These are phyloP conservation scores for Globisporangium yorkense DNA, from an alignment of 352 stramenopile genomes.

Conservation along the genomic window DNA sequence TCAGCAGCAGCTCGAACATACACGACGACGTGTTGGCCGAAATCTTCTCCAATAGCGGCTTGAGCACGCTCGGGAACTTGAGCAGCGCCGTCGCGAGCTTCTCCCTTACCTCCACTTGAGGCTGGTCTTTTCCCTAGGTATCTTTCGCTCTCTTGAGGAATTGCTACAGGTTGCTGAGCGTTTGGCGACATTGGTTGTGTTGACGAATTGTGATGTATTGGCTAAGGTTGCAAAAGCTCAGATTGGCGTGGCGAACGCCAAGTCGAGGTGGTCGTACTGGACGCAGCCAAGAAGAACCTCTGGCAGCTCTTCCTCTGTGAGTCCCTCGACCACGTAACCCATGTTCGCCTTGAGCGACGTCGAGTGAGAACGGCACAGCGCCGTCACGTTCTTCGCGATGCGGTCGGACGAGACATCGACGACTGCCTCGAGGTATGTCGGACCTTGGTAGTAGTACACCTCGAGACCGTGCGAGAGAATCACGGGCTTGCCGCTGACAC, in stretches of 20 bases:
- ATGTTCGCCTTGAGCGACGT: constrained; percentile 70
- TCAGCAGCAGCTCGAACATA: constrained; percentile 17
- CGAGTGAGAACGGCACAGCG: constrained; percentile 63
- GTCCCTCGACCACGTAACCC: constrained; percentile 75
- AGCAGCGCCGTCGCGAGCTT: constrained; percentile 51
- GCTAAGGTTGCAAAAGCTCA: background rate
- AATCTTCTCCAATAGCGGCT: constrained; percentile 73
- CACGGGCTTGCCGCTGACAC: constrained; percentile 67
- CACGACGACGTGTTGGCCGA: constrained; percentile 55
- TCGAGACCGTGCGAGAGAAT: constrained; percentile 66
- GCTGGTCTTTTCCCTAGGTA: too few species aligned
- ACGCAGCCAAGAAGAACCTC: constrained; percentile 78
- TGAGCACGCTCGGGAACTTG: constrained; percentile 63
- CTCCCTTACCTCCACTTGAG: constrained; percentile 38
- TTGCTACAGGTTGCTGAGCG: too few species aligned
- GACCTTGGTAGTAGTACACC: constrained; percentile 53
- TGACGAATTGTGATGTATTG: too few species aligned
- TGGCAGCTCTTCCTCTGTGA: constrained; percentile 58
- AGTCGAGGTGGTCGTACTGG: constrained; percentile 73
- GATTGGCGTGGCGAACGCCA: constrained; percentile 49
- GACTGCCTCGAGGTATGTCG: constrained; percentile 65
- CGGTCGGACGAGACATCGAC: constrained; percentile 74
- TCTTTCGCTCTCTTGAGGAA: too few species aligned
- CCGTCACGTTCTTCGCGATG: constrained; percentile 73
- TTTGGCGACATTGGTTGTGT: too few species aligned